phyloP scores from a whole-genome alignment of 1,139 yeast genomes.

The Kodamaea sp. region DNA sequence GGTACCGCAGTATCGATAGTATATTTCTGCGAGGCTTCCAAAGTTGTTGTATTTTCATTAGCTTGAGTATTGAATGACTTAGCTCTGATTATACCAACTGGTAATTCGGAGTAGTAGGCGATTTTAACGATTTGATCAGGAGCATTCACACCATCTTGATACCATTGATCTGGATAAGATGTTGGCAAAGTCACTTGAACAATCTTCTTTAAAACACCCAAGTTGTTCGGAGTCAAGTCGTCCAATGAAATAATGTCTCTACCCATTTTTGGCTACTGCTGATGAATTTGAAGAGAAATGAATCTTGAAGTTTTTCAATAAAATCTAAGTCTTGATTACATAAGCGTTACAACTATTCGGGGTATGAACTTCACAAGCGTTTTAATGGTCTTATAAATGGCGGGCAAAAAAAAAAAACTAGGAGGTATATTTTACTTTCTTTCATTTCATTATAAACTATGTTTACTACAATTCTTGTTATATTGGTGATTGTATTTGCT shows the following conservation, averaged over 20 bases:
- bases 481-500: constrained; percentile 18
- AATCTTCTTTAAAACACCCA: constrained; percentile 51
- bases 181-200: constrained; percentile 43
- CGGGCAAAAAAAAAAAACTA: neutral
- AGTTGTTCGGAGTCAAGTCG: constrained; percentile 52
- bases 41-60: constrained; percentile 15
- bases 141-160: constrained; percentile 33
- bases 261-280: constrained; percentile 14
- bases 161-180: constrained; percentile 43
- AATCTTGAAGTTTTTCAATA: no score
- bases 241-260: constrained; percentile 49
- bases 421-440: neutral
- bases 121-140: constrained; percentile 32
- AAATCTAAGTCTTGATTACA: no score
- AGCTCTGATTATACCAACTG: constrained; percentile 69
- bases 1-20: constrained; percentile 32
- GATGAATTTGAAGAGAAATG: no score
- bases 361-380: constrained; percentile 1
- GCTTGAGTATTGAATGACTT: constrained; percentile 36
- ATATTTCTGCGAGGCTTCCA: constrained; percentile 24
- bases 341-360: neutral
- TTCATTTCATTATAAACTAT: constrained; percentile 6
- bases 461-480: constrained; percentile 20
- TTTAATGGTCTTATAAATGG: neutral
- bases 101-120: constrained; percentile 60